Evolutionary conservation across 164 flowering plant genomes (phyloP).

Genomic region (Umbellularia californica): DNA sequence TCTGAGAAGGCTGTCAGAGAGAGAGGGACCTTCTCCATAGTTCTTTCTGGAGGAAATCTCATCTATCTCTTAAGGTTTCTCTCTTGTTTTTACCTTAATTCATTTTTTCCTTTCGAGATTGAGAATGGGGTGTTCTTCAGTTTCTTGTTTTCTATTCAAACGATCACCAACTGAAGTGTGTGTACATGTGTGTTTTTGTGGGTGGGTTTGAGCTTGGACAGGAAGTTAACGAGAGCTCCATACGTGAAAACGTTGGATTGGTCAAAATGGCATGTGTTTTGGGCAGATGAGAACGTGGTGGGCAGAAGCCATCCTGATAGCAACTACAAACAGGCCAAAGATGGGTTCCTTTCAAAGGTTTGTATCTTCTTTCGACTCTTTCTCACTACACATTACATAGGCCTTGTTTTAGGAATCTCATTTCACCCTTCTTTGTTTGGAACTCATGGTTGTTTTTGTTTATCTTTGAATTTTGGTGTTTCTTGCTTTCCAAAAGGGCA

Average conservation of each 20-base stretch:
- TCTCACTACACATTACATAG: not conserved
- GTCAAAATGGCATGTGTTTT: conserved; percentile 39
- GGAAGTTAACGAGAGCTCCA: conserved; percentile 28
- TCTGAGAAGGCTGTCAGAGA: conserved; percentile 24
- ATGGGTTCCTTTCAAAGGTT: conserved; percentile 33
- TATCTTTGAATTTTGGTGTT: too few species aligned
- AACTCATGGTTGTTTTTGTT: too few species aligned
- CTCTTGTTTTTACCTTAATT: not conserved
- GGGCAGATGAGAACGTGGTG: conserved; percentile 38
- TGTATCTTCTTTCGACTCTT: not conserved
- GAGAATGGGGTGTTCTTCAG: not conserved
- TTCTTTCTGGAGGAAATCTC: conserved; percentile 27
- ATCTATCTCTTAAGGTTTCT: conserved; percentile 15
- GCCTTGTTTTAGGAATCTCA: too few species aligned
- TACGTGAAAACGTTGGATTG: conserved; percentile 28
- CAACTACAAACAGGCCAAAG: conserved; percentile 30
- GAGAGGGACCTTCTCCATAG: conserved; percentile 26
- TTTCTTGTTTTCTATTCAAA: not conserved
- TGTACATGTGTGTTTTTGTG: not conserved
- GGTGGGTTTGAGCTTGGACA: conserved; percentile 4
- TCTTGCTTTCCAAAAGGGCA: too few species aligned
- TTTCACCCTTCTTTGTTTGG: too few species aligned
- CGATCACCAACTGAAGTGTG: too few species aligned
- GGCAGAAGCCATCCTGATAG: conserved; percentile 26
- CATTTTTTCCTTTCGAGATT: not conserved